Base-by-base conservation (phyloP, 768 basidiomycete species). In the Boletus tomentosulus region DNA sequence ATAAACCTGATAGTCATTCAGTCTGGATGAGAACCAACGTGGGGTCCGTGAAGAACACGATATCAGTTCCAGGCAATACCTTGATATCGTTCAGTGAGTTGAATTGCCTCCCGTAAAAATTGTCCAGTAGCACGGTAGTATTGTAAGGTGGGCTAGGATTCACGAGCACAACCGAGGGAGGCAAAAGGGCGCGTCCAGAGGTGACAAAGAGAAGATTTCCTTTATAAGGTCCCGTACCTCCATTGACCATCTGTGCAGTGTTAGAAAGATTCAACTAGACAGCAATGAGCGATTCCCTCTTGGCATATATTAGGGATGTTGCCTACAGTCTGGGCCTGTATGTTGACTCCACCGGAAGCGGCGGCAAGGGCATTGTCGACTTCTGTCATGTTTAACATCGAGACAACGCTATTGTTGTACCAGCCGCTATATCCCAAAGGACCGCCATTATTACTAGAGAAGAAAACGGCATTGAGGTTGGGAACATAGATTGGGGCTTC, bases 31-130 rank as follows among this genome's bases (percentile, higher is more conserved):
- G 16, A 11, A 77, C 81, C 38, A 71, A 90, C 80, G 74, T 72
- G 9, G 78, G 76, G 58, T 92, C 90, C 0, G 90, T 92, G 68
- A 93, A 90, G 71, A 86, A 90, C 3, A 92, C 57, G 42, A 80
- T 79, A 35, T 82, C 83, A 54, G 79, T 85, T 15, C 69, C 69
- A 1, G 86, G 87, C 47, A 89, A 84, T 1, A 89, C 73, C 60
- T 86, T 90, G 53, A 87, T 74, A 59, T 92, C 91, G 66, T 91
- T 91, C 38, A 92, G 66, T 1, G 89, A 89, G 67, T 88, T 90
- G 73, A 91, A 92, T 57, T 89, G 89, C 6, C 88, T 75, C 3
- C 89, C 89, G 62, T 81, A 87, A 71, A 78, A 89, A 71, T 90
- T 91, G 68, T 92, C 86, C 56, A 92, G 66, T 16, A 92, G 66